A percentile compares a stretch with the other conserved stretches of the same genome.
These are phyloP conservation scores for Pontederia crassipes DNA, from an alignment of 176 grass and related monocot species.

Conservation along the genomic window DNA sequence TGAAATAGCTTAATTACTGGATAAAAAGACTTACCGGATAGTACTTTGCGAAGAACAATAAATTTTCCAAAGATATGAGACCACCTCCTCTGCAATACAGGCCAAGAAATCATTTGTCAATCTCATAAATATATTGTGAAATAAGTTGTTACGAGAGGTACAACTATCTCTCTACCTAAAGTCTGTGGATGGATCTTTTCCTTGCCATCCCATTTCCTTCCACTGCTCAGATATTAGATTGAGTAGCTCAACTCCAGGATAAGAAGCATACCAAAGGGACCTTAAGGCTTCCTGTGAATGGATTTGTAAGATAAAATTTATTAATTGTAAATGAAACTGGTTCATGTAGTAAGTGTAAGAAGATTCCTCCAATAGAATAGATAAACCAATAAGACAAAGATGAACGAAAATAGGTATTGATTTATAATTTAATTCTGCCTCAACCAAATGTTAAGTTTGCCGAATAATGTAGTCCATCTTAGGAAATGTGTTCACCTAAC, in stretches of 20 bases:
- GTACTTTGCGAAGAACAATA: conserved; percentile 75
- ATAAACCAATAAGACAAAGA: not conserved
- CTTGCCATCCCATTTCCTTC: conserved; percentile 99
- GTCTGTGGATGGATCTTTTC: conserved; percentile 93
- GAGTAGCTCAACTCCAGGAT: conserved; percentile 62
- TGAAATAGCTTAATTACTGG: not conserved
- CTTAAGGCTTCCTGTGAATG: conserved; percentile 51
- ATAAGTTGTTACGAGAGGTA: not conserved
- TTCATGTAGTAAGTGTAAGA: not conserved
- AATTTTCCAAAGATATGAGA: conserved; percentile 95
- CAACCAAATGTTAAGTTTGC: too few species aligned
- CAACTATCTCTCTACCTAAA: conserved; percentile 41
- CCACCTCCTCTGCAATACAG: conserved; percentile 75
- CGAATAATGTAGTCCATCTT: too few species aligned
- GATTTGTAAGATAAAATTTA: not conserved
- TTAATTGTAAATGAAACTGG: not conserved
- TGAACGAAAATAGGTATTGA: too few species aligned
- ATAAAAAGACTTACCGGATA: conserved; percentile 44
- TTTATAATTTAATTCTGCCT: too few species aligned
- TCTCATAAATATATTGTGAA: not conserved
- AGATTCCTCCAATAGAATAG: not conserved
- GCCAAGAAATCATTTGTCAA: conserved; percentile 11
- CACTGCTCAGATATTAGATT: conserved; percentile 85
- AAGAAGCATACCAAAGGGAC: conserved; percentile 67
- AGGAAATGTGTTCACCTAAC: too few species aligned